Base-by-base conservation (phyloP, 2,329 filamentous ascomycete species). In the Apiospora sp. region DNA sequence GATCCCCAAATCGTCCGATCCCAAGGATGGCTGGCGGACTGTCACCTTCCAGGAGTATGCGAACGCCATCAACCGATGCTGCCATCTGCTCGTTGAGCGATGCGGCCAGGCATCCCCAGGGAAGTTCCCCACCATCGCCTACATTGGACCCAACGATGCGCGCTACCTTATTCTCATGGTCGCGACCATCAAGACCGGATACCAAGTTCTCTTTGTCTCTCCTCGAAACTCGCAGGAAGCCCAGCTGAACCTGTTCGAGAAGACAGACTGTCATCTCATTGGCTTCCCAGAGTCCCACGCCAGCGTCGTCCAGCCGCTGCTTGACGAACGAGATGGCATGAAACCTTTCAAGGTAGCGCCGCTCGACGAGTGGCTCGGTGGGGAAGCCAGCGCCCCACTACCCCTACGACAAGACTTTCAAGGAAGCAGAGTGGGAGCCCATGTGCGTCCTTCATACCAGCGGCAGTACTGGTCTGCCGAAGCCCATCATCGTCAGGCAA, bases 381-480 rank as follows among this genome's bases (percentile, higher is more conserved):
- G 81, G 81, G 22, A 75, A 82, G 1, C 76, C 81, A 2, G 77
- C 82, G 0, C 76, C 81, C 5, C 79, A 77, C n/a, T 79, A 82
- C 54, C 82, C 83, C 0, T 86, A 85, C 76, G 71, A 76, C 46
- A 84, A 82, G 77, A 82, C 82, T 0, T 86, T 82, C 44, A 83
- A 85, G 4, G 77, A 86, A 70, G 84, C 81, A 0, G 76, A 82
- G 71, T 83, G 81, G 79, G 84, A 87, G 4, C 84, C 85, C 0
- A 70, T 83, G 4, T 61, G 81, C 3, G 80, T 86, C 1, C 75
- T 87, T 12, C 86, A 87, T 76, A 87, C 85, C 0, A 86, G 83
- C 70, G 86, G 86, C 7, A 85, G 82, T 58, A 86, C 85, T 0
- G 85, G 85, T 0, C 78, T 86, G 4, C 86, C 86, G 0, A 87